A percentile compares a stretch with the other conserved stretches of the same genome.
Conservation (phyloP, 495 filamentous ascomycete genomes). For the Talaromyces nanjingensis region DNA sequence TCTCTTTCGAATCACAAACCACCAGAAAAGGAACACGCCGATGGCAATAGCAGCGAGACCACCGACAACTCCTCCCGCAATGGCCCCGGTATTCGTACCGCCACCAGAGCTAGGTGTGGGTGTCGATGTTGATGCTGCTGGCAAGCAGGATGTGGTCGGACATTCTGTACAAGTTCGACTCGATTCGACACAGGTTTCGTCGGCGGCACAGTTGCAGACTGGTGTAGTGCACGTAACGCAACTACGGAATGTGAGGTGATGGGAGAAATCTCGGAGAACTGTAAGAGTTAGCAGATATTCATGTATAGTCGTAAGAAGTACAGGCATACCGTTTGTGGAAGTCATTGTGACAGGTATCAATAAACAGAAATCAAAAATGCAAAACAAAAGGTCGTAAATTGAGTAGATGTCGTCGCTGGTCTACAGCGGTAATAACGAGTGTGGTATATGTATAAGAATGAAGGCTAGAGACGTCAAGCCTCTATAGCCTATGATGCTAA, state of each 20-base stretch:
- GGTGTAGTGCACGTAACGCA: not conserved
- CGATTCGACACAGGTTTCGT: conserved; percentile 6
- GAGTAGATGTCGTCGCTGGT: conserved; percentile 6
- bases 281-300: not conserved
- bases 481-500: not conserved
- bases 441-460: conserved; percentile 1
- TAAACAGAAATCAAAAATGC: not conserved
- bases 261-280: conserved; percentile 6
- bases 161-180: conserved; percentile 45
- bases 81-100: conserved; percentile 65
- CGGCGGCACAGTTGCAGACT: not conserved
- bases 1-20: conserved; percentile 75
- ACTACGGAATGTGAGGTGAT: conserved; percentile 4
- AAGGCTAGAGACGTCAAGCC: conserved; percentile 9
- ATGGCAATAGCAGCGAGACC: conserved; percentile 62
- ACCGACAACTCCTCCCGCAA: conserved; percentile 78
- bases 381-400: not conserved
- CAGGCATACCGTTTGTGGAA: not conserved
- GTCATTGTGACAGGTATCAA: conserved; percentile 4
- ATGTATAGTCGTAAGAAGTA: not conserved
- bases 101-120: conserved; percentile 14
- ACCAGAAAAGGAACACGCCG: conserved; percentile 75
- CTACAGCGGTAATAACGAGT: conserved; percentile 8
- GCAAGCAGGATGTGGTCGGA: conserved; percentile 52
- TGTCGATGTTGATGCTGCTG: conserved; percentile 28